These are phyloP conservation scores for Didymella sp. DNA, from an alignment of 2,329 filamentous ascomycete species.

Conservation along the genomic window DNA sequence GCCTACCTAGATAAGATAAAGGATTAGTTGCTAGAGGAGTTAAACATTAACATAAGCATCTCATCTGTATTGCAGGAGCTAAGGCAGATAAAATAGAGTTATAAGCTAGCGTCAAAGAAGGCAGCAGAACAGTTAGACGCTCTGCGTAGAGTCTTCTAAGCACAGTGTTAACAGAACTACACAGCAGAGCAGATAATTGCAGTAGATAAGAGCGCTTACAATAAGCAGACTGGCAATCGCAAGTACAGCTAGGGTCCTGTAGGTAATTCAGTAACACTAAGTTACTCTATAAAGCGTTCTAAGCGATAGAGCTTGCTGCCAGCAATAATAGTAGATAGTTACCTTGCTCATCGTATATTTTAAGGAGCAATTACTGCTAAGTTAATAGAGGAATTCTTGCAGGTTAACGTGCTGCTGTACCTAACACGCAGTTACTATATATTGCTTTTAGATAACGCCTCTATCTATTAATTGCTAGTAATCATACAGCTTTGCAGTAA, in stretches of 20 bases:
- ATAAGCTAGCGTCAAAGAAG: conserved; percentile 9
- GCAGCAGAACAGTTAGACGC: conserved; percentile 11
- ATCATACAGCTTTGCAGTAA: conserved; percentile 5
- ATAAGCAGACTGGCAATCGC: conserved; percentile 22
- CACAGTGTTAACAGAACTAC: conserved; percentile 4
- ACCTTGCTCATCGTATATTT: background rate
- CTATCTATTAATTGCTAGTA: background rate
- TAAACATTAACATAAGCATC: background rate
- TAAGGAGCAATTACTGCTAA: conserved; percentile 12
- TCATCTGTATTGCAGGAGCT: background rate
- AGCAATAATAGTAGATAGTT: background rate
- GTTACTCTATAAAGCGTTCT: conserved; percentile 1
- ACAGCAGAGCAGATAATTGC: conserved; percentile 19
- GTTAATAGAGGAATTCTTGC: conserved; percentile 6
- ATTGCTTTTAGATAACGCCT: conserved; percentile 1
- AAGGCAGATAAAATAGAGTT: conserved; percentile 7
- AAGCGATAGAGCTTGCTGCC: background rate
- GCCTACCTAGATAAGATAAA: background rate
- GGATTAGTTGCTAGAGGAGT: background rate
- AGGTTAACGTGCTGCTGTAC: conserved; percentile 1
- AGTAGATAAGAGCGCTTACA: conserved; percentile 20
- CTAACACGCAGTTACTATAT: background rate
- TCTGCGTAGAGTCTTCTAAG: conserved; percentile 7
- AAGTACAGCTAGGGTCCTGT: conserved; percentile 19
- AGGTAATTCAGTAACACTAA: background rate